These are phyloP conservation scores for Russula sp. DNA, from an alignment of 768 basidiomycete genomes.

Conservation along the genomic window DNA sequence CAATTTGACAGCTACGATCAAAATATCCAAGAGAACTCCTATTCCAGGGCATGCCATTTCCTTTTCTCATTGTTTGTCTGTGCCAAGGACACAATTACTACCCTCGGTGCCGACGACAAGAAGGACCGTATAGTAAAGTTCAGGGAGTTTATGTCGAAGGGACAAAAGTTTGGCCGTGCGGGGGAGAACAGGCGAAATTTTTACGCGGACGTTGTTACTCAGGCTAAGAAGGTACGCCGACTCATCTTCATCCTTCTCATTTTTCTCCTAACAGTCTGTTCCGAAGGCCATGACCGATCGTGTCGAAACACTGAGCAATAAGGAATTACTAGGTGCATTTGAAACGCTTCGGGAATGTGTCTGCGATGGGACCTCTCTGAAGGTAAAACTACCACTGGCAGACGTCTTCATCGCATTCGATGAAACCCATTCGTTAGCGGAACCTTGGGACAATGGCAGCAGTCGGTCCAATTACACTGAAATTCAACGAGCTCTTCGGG, in stretches of 20 bases:
- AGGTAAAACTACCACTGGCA: too few species aligned
- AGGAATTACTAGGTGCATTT: too few species aligned
- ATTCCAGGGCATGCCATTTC: too few species aligned
- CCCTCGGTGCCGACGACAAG: too few species aligned
- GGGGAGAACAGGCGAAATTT: background rate
- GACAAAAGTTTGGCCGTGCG: background rate
- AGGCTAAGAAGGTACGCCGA: background rate
- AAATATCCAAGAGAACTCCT: background rate
- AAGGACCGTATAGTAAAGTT: too few species aligned
- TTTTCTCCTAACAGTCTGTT: background rate
- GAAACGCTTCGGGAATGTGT: too few species aligned
- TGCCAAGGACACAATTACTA: too few species aligned
- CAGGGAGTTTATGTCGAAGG: background rate
- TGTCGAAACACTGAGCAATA: too few species aligned
- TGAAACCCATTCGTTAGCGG: background rate
- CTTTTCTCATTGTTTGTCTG: too few species aligned
- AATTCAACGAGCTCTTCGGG: background rate
- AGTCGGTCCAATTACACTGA: background rate
- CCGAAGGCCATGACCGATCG: too few species aligned
- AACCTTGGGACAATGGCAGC: too few species aligned
- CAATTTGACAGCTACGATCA: background rate
- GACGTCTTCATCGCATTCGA: slow-evolving; percentile 2
- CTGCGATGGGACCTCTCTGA: too few species aligned
- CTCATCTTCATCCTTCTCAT: background rate
- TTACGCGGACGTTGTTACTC: background rate